Evolutionary conservation across 257 asterid genomes (phyloP).

Genomic region (Paraleonurus japonicus): DNA sequence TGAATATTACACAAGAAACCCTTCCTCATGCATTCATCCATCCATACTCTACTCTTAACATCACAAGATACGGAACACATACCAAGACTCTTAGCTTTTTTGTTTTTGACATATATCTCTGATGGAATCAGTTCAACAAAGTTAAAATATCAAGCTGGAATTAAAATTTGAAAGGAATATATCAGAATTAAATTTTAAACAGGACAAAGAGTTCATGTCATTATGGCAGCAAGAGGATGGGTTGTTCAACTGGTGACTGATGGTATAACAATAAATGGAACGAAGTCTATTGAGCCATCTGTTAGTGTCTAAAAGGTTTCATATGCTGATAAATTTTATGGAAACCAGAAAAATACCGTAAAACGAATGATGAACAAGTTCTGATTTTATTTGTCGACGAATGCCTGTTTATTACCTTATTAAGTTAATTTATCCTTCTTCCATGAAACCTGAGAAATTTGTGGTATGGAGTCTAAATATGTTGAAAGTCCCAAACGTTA

Average conservation of each 20-base stretch:
- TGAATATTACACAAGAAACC: too few species aligned
- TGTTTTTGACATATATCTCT: not conserved
- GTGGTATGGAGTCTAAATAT: not conserved
- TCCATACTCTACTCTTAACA: too few species aligned
- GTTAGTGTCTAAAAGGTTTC: not conserved
- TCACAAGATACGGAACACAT: not conserved
- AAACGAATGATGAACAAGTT: not conserved
- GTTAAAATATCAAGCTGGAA: not conserved
- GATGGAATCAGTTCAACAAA: not conserved
- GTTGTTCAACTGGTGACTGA: not conserved
- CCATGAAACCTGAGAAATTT: not conserved
- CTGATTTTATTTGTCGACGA: not conserved
- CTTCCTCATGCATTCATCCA: too few species aligned
- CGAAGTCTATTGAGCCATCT: conserved; percentile 1
- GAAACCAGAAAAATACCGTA: not conserved
- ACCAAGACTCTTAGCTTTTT: not conserved
- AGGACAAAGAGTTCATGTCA: not conserved
- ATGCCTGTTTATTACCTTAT: not conserved
- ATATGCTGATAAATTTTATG: not conserved
- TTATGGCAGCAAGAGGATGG: not conserved
- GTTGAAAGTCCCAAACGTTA: not conserved
- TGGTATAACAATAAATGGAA: not conserved
- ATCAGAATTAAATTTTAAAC: not conserved
- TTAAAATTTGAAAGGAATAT: not conserved
- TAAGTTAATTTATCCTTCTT: not conserved